Conservation (phyloP, 441 rosid species). For the Sinapis alba region DNA sequence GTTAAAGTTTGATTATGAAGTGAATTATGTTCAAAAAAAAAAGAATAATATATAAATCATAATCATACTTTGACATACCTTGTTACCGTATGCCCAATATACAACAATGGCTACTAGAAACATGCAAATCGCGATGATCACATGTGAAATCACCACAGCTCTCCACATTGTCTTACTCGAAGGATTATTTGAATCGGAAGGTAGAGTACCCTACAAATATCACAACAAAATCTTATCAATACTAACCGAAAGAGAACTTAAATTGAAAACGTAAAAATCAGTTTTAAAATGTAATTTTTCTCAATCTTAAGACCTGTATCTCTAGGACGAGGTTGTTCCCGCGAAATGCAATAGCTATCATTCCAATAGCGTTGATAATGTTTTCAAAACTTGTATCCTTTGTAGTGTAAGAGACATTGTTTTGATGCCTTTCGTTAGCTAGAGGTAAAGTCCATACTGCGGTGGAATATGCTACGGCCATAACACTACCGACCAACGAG, state of each 20-base stretch:
- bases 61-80: slow-evolving; percentile 46
- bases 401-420: slow-evolving; percentile 56
- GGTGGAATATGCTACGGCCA: slow-evolving; percentile 69
- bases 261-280: neutral
- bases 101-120: slow-evolving; percentile 78
- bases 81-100: slow-evolving; percentile 85
- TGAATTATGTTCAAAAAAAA: neutral
- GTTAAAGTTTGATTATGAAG: neutral
- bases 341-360: slow-evolving; percentile 75
- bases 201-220: slow-evolving; percentile 81
- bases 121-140: slow-evolving; percentile 56
- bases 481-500: slow-evolving; percentile 66
- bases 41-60: neutral
- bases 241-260: neutral
- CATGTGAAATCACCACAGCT: slow-evolving; percentile 70
- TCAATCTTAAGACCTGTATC: slow-evolving; percentile 65
- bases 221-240: neutral
- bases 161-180: slow-evolving; percentile 87
- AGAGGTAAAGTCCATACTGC: slow-evolving; percentile 75
- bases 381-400: slow-evolving; percentile 39
- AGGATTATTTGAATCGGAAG: slow-evolving; percentile 83
- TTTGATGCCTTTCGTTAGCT: slow-evolving; percentile 44
- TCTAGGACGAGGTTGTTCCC: slow-evolving; percentile 90
- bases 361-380: slow-evolving; percentile 70
- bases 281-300: neutral